These are phyloP conservation scores for Tetrastigma voinierianum DNA, from an alignment of 164 flowering plant genomes.

Conservation along the genomic window DNA sequence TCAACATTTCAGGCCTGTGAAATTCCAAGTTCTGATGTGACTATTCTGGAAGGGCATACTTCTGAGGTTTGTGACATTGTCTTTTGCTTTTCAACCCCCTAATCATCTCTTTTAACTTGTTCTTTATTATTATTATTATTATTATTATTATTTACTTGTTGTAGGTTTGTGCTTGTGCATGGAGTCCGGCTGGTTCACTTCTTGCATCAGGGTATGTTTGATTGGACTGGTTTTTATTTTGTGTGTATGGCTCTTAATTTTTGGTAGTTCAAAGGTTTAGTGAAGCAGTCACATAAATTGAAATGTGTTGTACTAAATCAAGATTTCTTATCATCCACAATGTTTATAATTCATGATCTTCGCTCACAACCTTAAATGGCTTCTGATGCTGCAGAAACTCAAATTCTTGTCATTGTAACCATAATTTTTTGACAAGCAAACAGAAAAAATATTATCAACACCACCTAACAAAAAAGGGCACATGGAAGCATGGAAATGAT, in stretches of 20 bases:
- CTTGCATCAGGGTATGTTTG: slow-evolving; percentile 92
- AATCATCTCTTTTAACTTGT: neutral
- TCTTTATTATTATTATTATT: neutral
- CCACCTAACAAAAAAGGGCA: too few relatives aligned
- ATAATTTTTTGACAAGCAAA: too few relatives aligned
- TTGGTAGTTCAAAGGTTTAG: neutral
- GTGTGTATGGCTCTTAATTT: neutral
- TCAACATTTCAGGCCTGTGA: slow-evolving; percentile 49
- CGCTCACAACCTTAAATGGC: too few relatives aligned
- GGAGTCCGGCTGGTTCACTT: slow-evolving; percentile 93
- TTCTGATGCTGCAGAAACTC: too few relatives aligned
- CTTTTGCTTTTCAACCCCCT: slow-evolving; percentile 8
- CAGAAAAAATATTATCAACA: too few relatives aligned
- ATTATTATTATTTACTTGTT: slow-evolving; percentile 3
- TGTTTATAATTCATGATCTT: too few relatives aligned
- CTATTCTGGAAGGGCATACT: slow-evolving; percentile 88
- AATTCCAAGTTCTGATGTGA: slow-evolving; percentile 77
- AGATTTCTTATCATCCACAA: too few relatives aligned
- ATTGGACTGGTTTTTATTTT: neutral
- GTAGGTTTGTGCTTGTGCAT: slow-evolving; percentile 96
- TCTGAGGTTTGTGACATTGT: slow-evolving; percentile 66
- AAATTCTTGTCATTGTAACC: too few relatives aligned
- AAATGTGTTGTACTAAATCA: too few relatives aligned
- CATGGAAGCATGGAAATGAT: too few relatives aligned
- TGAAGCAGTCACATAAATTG: too few relatives aligned